Conservation (phyloP, 2,329 filamentous ascomycete species). For the Epichloe gansuensis region DNA sequence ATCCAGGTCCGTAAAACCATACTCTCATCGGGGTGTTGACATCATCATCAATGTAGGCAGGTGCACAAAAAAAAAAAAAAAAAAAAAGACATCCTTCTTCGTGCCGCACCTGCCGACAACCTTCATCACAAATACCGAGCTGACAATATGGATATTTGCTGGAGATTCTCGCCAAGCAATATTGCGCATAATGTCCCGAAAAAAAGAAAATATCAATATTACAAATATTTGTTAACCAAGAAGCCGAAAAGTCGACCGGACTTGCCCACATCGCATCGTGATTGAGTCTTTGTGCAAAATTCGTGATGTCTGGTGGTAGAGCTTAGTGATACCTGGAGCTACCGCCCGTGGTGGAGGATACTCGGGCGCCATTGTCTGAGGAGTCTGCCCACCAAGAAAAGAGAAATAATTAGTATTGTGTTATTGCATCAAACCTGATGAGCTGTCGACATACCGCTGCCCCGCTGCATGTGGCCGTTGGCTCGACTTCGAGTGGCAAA, state of each 20-base stretch:
- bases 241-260: neutral
- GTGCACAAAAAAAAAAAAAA: neutral
- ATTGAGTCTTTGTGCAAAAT: neutral
- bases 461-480: conserved; percentile 49
- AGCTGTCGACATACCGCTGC: conserved; percentile 39
- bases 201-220: conserved; percentile 3
- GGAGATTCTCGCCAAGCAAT: neutral
- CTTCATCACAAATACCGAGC: conserved; percentile 5
- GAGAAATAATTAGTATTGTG: neutral
- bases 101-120: conserved; percentile 4
- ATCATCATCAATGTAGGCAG: conserved; percentile 23
- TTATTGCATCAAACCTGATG: neutral
- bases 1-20: conserved; percentile 27
- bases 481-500: conserved; percentile 42
- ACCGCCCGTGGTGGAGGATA: conserved; percentile 22
- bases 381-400: conserved; percentile 21
- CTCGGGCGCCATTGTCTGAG: conserved; percentile 30
- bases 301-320: neutral
- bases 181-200: neutral
- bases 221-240: conserved; percentile 1
- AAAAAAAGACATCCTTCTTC: neutral
- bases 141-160: conserved; percentile 3
- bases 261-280: conserved; percentile 1
- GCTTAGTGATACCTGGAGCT: conserved; percentile 26
- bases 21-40: conserved; percentile 23